Conservation (phyloP, 129 eudicot genomes). For the Pulicaria dysenterica region DNA sequence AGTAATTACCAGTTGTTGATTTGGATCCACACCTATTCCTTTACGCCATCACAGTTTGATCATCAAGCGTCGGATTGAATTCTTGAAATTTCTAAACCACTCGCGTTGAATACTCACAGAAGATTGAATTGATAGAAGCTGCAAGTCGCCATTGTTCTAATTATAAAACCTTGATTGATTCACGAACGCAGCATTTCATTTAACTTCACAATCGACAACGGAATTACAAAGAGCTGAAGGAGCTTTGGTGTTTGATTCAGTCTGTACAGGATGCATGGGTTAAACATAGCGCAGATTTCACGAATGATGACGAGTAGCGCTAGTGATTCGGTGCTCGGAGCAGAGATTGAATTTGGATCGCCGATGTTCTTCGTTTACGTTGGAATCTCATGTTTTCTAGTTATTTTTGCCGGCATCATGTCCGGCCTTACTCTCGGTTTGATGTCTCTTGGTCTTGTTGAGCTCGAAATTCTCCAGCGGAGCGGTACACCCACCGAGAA, state of each 20-base stretch:
- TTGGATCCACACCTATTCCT: no score
- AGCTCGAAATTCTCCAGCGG: slow-evolving; percentile 90
- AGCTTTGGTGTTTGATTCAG: background rate
- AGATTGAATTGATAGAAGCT: background rate
- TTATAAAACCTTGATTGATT: background rate
- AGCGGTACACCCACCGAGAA: slow-evolving; percentile 82
- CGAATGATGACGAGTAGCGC: slow-evolving; percentile 36
- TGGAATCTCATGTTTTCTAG: slow-evolving; percentile 67
- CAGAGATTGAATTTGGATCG: slow-evolving; percentile 73
- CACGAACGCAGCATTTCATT: background rate
- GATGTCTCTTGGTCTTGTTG: slow-evolving; percentile 96
- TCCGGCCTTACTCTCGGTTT: slow-evolving; percentile 93
- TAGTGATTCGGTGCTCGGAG: slow-evolving; percentile 36
- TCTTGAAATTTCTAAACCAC: no score
- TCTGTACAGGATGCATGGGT: slow-evolving; percentile 39
- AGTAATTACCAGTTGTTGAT: no score
- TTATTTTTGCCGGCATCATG: slow-evolving; percentile 89
- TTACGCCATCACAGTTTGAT: no score
- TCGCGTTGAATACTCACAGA: no score
- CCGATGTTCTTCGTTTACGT: slow-evolving; percentile 68
- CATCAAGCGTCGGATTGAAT: no score
- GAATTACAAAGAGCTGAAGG: slow-evolving; percentile 19
- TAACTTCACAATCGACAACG: background rate
- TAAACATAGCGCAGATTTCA: slow-evolving; percentile 52
- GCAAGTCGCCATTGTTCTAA: slow-evolving; percentile 21